Conservation (phyloP, 129 eudicot genomes). For the Chrysanthemum seticuspe region DNA sequence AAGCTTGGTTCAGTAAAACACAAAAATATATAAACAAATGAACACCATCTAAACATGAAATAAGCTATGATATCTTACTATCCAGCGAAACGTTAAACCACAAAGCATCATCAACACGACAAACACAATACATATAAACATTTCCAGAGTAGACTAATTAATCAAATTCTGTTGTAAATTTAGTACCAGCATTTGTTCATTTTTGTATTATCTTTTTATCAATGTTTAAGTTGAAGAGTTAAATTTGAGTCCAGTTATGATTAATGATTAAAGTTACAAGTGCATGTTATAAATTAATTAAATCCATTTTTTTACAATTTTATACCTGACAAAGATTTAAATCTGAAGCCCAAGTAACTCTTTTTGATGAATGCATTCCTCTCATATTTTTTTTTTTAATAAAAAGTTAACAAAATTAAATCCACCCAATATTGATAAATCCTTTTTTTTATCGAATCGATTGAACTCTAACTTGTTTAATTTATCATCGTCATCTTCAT, state of each 20-base stretch:
- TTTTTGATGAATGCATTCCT: conserved; percentile 71
- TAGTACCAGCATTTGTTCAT: too few relatives aligned
- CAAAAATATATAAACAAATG: too few relatives aligned
- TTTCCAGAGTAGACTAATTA: not conserved
- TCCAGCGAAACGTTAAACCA: conserved; percentile 2
- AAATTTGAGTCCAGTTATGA: not conserved
- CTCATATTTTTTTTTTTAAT: conserved; percentile 46
- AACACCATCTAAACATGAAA: not conserved
- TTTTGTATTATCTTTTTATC: too few relatives aligned
- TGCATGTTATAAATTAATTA: too few relatives aligned
- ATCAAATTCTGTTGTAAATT: too few relatives aligned
- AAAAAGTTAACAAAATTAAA: conserved; percentile 23
- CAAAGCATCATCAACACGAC: conserved; percentile 22
- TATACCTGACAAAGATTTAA: conserved; percentile 92
- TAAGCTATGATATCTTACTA: not conserved
- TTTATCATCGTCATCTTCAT: too few relatives aligned
- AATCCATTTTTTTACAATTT: conserved; percentile 2
- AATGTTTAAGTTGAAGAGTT: too few relatives aligned
- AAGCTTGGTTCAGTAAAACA: too few relatives aligned
- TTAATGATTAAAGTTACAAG: not conserved
- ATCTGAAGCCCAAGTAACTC: conserved; percentile 86
- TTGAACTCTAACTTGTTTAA: too few relatives aligned
- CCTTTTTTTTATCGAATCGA: too few relatives aligned
- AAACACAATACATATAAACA: conserved; percentile 11
- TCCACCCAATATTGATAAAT: not conserved